phyloP scores from a whole-genome alignment of 305 asterid species.

The Fraxinus xanthoxyloides region DNA sequence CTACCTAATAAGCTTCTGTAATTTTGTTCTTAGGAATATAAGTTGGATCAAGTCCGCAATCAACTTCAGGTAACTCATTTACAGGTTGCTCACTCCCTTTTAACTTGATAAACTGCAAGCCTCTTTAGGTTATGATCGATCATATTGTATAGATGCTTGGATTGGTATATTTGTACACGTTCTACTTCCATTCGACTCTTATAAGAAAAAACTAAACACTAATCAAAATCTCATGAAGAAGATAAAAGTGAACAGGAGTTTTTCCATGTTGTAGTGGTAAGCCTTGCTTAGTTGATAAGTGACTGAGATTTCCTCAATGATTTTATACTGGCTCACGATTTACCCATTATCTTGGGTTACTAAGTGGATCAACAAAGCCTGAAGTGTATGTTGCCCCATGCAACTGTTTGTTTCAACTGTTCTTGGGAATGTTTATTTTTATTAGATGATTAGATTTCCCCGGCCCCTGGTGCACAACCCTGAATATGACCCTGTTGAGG shows the following conservation, averaged over 20 bases:
- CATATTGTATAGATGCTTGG: not conserved
- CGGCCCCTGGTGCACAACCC: not conserved
- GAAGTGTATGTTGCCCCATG: not conserved
- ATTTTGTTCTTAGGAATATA: constrained; percentile 52
- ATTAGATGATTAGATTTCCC: not conserved
- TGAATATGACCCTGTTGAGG: not conserved
- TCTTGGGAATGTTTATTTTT: not conserved
- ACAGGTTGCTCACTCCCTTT: not conserved
- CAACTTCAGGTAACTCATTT: constrained; percentile 70
- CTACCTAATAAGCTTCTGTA: constrained; percentile 16
- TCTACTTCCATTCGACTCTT: not conserved
- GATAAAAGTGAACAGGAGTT: not conserved
- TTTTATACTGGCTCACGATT: not conserved
- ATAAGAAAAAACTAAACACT: not conserved
- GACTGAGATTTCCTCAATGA: constrained; percentile 1
- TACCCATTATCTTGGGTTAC: not conserved
- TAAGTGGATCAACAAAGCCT: not conserved
- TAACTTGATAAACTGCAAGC: not conserved
- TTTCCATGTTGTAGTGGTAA: not conserved
- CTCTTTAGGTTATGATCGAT: not conserved
- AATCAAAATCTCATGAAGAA: not conserved
- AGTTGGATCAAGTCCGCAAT: constrained; percentile 76
- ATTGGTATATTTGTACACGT: not conserved
- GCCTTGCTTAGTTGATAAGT: not conserved
- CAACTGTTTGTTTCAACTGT: not conserved